A percentile compares a stretch with the other conserved stretches of the same genome.
phyloP scores from a whole-genome alignment of 2,329 filamentous ascomycete species.

The Blastomyces parvus region DNA sequence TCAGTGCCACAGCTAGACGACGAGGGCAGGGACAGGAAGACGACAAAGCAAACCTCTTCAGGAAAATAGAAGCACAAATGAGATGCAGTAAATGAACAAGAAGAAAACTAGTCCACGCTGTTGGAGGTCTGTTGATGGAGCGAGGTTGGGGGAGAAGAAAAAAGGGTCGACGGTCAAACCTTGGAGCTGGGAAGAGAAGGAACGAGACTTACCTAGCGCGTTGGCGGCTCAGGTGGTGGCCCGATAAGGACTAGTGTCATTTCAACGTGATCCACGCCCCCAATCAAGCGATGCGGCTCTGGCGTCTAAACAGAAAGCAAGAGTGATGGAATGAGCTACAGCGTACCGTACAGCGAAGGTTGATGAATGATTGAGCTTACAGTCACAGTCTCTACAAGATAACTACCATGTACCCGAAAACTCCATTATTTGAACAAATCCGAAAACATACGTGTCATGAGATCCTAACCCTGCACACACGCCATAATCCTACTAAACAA shows the following conservation, averaged over 20 bases:
- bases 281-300: neutral
- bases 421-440: neutral
- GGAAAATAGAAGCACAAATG: neutral
- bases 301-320: neutral
- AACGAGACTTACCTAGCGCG: neutral
- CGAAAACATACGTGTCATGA: neutral
- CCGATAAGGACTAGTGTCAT: neutral
- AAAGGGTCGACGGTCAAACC: neutral
- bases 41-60: neutral
- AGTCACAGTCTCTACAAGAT: no score
- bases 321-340: neutral
- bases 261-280: neutral
- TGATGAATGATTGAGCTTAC: neutral
- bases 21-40: neutral
- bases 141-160: neutral
- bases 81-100: neutral
- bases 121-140: neutral
- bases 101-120: neutral
- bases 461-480: neutral
- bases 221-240: neutral
- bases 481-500: neutral
- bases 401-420: neutral
- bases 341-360: no score
- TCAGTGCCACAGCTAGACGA: neutral
- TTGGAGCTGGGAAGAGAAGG: constrained; percentile 3